These are phyloP conservation scores for Piper betle DNA, from an alignment of 164 flowering plant genomes.

Conservation along the genomic window DNA sequence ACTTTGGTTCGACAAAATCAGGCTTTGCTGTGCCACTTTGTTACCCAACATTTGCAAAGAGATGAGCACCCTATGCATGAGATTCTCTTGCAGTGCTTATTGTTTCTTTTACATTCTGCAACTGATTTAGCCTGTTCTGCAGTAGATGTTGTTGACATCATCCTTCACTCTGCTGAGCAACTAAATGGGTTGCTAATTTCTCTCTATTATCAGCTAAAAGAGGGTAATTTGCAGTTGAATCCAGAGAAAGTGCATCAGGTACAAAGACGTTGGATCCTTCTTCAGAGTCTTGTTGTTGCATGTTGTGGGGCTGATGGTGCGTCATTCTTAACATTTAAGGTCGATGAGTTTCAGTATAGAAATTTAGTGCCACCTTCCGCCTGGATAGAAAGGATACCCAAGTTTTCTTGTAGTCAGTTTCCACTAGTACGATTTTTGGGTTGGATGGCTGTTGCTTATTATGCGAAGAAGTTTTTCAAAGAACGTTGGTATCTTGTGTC, in stretches of 20 bases:
- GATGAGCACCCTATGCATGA: constrained; percentile 68
- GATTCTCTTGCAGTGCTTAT: constrained; percentile 19
- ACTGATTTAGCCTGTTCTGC: constrained; percentile 62
- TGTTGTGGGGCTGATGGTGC: constrained; percentile 50
- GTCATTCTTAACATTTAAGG: constrained; percentile 15
- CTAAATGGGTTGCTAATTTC: constrained; percentile 45
- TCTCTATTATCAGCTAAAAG: constrained; percentile 41
- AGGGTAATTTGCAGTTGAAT: constrained; percentile 37
- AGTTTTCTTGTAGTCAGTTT: constrained; percentile 35
- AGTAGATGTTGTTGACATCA: constrained; percentile 57
- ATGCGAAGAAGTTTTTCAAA: constrained; percentile 52
- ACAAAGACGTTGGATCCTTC: constrained; percentile 71
- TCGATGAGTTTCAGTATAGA: constrained; percentile 26
- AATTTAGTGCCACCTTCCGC: constrained; percentile 58
- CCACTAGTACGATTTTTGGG: constrained; percentile 77
- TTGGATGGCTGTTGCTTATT: constrained; percentile 90
- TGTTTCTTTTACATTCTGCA: constrained; percentile 23
- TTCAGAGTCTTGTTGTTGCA: constrained; percentile 64
- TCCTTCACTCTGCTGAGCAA: constrained; percentile 52
- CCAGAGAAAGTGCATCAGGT: constrained; percentile 39
- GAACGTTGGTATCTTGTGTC: constrained; percentile 47
- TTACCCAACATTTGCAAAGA: constrained; percentile 40
- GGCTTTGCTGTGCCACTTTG: constrained; percentile 51
- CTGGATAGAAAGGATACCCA: constrained; percentile 63
- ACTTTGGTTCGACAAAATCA: constrained; percentile 86